phyloP scores from a whole-genome alignment of 2,329 filamentous ascomycete genomes.

The Epichloe elymi region DNA sequence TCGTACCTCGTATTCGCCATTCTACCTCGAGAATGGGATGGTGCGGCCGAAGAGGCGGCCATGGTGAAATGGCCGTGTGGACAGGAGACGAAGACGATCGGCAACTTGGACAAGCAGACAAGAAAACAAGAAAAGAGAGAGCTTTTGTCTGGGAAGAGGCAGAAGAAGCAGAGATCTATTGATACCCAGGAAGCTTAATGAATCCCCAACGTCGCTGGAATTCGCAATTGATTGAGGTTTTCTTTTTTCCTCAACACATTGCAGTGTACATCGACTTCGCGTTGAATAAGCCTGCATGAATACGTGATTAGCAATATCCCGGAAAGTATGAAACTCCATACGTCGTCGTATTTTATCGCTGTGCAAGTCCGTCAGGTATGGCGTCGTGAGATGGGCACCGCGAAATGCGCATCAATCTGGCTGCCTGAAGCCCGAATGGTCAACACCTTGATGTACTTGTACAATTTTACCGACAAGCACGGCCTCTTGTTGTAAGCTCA shows the following conservation, averaged over 20 bases:
- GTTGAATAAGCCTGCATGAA: constrained; percentile 16
- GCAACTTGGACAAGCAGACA: constrained; percentile 37
- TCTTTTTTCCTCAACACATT: not conserved
- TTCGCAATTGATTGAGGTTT: not conserved
- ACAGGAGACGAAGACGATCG: constrained; percentile 37
- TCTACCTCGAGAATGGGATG: constrained; percentile 74
- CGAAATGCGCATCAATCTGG: constrained; percentile 9
- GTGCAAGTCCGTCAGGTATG: constrained; percentile 16
- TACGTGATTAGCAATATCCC: constrained; percentile 16
- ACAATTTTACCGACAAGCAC: constrained; percentile 18
- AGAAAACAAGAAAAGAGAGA: constrained; percentile 45
- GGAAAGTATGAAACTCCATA: constrained; percentile 15
- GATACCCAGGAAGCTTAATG: constrained; percentile 8
- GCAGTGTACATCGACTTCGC: not conserved
- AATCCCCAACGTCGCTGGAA: not conserved
- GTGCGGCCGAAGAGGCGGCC: constrained; percentile 63
- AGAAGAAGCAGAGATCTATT: constrained; percentile 20
- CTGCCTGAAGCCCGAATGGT: constrained; percentile 15
- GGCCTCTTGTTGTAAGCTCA: constrained; percentile 2
- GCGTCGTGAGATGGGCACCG: constrained; percentile 17
- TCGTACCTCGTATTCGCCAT: constrained; percentile 93
- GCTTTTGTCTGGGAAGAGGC: constrained; percentile 33
- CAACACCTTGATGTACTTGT: constrained; percentile 19
- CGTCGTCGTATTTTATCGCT: constrained; percentile 10
- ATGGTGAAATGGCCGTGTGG: constrained; percentile 50